Evolutionary conservation across 371 early-diverging fungal species (phyloP).

Genomic region (Mortierella sp.): DNA sequence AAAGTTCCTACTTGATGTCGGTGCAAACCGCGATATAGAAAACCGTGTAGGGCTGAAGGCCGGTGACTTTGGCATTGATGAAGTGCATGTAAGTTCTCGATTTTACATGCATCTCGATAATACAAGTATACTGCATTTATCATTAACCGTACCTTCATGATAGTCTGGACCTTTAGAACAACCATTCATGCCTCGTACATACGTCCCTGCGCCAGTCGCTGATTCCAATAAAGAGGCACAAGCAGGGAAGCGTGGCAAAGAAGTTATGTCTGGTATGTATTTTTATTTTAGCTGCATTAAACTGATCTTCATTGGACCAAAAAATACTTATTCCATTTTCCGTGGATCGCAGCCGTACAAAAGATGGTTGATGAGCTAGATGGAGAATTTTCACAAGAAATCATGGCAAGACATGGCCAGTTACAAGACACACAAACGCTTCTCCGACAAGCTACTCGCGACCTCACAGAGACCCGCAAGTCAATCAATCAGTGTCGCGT

Average conservation of each 20-base stretch:
- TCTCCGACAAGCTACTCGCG: constrained; percentile 70
- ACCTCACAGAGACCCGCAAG: constrained; percentile 75
- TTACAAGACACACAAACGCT: constrained; percentile 70
- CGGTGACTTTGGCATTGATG: constrained; percentile 68
- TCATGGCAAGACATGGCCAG: constrained; percentile 71
- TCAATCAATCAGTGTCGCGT: constrained; percentile 66
- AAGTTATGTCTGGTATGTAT: constrained; percentile 68
- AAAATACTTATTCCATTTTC: neutral
- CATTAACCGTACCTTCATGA: neutral
- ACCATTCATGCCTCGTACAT: constrained; percentile 28
- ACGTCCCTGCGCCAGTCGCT: constrained; percentile 2
- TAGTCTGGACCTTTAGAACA: constrained; percentile 24
- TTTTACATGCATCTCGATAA: neutral
- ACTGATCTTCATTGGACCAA: neutral
- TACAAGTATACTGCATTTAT: neutral
- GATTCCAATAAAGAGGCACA: constrained; percentile 17
- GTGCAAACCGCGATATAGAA: constrained; percentile 77
- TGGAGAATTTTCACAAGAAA: constrained; percentile 71
- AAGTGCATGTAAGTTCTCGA: constrained; percentile 33
- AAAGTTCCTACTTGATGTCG: constrained; percentile 80
- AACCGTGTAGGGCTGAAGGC: constrained; percentile 83
- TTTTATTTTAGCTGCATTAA: neutral
- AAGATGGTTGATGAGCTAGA: constrained; percentile 79
- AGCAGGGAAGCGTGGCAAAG: constrained; percentile 61
- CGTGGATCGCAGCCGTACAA: constrained; percentile 68